Evolutionary conservation across 768 basidiomycete genomes (phyloP).

Genomic region (Rhodotorula toruloides): DNA sequence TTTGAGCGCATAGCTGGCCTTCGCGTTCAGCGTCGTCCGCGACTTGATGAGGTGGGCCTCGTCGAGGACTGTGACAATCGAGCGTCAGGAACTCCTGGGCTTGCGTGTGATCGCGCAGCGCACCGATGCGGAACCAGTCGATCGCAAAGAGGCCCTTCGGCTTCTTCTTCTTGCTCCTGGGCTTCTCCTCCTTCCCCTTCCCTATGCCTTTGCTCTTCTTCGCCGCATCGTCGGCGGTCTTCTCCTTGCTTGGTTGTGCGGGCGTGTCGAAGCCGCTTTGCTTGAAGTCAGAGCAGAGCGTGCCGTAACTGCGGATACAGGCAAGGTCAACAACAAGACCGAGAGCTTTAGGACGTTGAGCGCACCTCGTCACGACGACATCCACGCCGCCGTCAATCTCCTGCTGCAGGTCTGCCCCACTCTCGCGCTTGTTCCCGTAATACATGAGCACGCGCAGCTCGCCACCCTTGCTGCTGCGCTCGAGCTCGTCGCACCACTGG

Average conservation of each 20-base stretch:
- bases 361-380: constrained; percentile 64
- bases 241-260: background rate
- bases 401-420: constrained; percentile 53
- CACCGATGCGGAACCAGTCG: constrained; percentile 42
- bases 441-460: constrained; percentile 66
- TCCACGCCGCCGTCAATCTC: constrained; percentile 59
- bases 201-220: background rate
- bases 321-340: background rate
- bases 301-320: constrained; percentile 63
- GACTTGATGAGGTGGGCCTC: constrained; percentile 96
- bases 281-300: constrained; percentile 74
- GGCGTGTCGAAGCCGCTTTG: constrained; percentile 23
- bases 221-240: background rate
- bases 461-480: constrained; percentile 53
- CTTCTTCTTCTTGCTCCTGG: constrained; percentile 21
- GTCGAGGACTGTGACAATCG: constrained; percentile 57
- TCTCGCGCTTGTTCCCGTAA: constrained; percentile 81
- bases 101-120: background rate
- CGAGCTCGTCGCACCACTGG: constrained; percentile 94
- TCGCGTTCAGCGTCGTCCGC: constrained; percentile 76
- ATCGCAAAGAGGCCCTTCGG: constrained; percentile 35
- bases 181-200: background rate
- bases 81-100: constrained; percentile 57
- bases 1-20: constrained; percentile 73
- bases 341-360: background rate